phyloP scores from a whole-genome alignment of 2,329 filamentous ascomycete species.

The Fusarium brevicatenulatum region DNA sequence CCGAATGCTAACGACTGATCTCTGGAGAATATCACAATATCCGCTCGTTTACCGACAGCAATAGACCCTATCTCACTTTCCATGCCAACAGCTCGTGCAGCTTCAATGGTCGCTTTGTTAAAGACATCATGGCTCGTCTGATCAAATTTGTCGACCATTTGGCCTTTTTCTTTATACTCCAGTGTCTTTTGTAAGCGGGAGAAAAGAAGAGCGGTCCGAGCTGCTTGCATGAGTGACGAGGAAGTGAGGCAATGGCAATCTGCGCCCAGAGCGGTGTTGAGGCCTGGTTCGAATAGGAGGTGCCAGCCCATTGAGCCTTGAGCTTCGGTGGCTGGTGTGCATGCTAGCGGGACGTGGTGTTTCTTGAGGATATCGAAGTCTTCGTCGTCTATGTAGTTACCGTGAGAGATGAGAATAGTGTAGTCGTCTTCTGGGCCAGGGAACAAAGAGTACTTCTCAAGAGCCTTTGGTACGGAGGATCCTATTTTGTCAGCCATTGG shows the following conservation, averaged over 20 bases:
- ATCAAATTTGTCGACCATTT: background rate
- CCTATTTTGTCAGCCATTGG: fast-evolving
- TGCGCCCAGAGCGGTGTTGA: background rate
- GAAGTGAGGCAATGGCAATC: background rate
- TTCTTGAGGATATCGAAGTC: background rate
- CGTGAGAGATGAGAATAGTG: background rate
- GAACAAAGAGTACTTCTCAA: background rate
- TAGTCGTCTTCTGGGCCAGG: background rate
- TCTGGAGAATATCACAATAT: background rate
- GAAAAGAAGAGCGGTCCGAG: fast-evolving
- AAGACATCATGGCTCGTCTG: background rate
- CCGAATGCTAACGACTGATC: background rate
- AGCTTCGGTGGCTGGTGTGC: background rate
- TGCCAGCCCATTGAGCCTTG: background rate
- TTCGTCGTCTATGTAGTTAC: background rate
- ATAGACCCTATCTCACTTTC: background rate
- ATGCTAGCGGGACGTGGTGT: background rate
- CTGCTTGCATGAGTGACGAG: background rate
- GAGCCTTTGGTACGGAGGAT: background rate
- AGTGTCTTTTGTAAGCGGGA: background rate
- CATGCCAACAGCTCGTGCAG: background rate
- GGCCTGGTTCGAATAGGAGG: background rate
- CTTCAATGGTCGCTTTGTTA: background rate
- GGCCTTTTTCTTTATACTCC: background rate
- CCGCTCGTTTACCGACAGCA: background rate